Conservation (phyloP, 331 rosid genomes). For the Acacia pycnantha region DNA sequence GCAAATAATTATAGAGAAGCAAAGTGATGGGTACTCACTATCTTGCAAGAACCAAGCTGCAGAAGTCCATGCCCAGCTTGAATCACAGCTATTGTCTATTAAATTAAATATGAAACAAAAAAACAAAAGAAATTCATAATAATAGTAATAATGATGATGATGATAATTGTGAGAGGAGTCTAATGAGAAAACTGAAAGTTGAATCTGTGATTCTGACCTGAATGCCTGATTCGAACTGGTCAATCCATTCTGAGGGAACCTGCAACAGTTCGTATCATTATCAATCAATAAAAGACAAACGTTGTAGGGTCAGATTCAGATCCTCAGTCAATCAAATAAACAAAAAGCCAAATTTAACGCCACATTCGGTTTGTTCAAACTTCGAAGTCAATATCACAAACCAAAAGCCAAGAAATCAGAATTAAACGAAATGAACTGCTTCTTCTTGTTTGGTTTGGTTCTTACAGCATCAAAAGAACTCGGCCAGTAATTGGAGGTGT, state of each 20-base stretch:
- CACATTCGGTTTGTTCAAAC: slow-evolving; percentile 2
- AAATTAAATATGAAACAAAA: slow-evolving; percentile 12
- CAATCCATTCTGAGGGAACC: slow-evolving; percentile 99
- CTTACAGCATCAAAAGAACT: slow-evolving; percentile 99
- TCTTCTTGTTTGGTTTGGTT: not conserved
- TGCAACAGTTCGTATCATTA: slow-evolving; percentile 63
- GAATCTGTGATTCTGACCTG: slow-evolving; percentile 51
- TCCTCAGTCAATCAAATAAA: slow-evolving; percentile 2
- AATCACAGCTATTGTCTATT: slow-evolving; percentile 97
- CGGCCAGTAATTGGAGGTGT: slow-evolving; percentile 97
- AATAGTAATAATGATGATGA: not conserved
- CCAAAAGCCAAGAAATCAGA: not conserved
- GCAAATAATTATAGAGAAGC: not conserved
- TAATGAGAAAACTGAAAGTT: not conserved
- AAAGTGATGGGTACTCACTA: slow-evolving; percentile 54
- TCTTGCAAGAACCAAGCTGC: slow-evolving; percentile 97
- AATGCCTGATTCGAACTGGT: slow-evolving; percentile 97
- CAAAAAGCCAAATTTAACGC: slow-evolving; percentile 4
- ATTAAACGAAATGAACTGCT: not conserved
- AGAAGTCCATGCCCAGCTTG: slow-evolving; percentile 99
- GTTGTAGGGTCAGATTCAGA: slow-evolving; percentile 20
- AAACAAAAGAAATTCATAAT: not conserved
- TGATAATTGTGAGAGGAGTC: not conserved
- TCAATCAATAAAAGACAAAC: slow-evolving; percentile 7
- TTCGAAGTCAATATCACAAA: not conserved